Base-by-base conservation (phyloP, 768 basidiomycete species). In the Cystofilobasidium bisporidii region DNA sequence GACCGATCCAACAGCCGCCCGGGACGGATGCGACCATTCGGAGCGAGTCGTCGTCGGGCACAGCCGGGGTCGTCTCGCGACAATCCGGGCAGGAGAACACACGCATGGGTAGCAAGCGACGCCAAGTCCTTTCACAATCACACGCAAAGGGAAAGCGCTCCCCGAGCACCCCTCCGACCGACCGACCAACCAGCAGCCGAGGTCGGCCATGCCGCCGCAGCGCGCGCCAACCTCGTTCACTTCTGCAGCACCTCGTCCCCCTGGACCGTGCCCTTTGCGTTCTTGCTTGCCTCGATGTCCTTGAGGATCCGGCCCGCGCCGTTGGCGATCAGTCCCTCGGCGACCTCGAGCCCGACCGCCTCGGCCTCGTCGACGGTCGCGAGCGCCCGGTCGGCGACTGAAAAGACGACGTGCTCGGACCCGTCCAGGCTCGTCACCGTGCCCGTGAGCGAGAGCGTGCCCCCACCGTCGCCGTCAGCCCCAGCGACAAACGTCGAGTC, bases 381-480 rank as follows among this genome's bases (percentile, higher is more conserved):
- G 24, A 96, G 83, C 32, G 74, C 77, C 63, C 82, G 81, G 64
- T 77, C 79, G 61, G 87, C 69, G 0, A 82, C 82, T 70, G 85
- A 81, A 72, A 62, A 61, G 32, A 91, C 80, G 61, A 94, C 86
- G 71, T 92, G 89, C 11, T 75, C 77, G 28, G 73, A 76, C 0
- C 94, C 94, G 71, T 86, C 83, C 14, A 97, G 79, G 22, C 86
- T 84, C 3, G 94, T 97, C 40, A 98, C 89, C 61, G 87, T 87
- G 0, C 87, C 89, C 5, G 85, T 85, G 59, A 98, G 76, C 62
- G 80, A 82, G 68, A 99, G 78, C 47, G 72, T 73, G 26, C 74
- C 74, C 60, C 71, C 75, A 12, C n/a, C 69, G 61, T 12, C 63
- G 38, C 32, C 57, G 20, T 70, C 58, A 0, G 74, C 78, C 0